A percentile compares a stretch with the other conserved stretches of the same genome.
Conservation (phyloP, 2,329 filamentous ascomycete genomes). For the Akanthomyces uredinophilus region DNA sequence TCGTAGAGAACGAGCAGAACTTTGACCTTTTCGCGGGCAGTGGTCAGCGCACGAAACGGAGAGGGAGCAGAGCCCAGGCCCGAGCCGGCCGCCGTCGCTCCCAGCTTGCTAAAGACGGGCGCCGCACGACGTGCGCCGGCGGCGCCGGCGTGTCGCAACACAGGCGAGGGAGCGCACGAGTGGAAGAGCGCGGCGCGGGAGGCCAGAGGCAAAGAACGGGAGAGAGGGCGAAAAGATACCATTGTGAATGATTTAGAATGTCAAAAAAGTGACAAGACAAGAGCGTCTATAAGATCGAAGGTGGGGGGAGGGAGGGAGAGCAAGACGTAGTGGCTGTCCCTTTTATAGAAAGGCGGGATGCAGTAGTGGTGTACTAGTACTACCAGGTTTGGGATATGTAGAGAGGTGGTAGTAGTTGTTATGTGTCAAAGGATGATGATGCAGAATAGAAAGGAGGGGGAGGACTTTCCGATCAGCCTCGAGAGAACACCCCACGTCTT, state of each 20-base stretch:
- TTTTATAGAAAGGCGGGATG: constrained; percentile 1
- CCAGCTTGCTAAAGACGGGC: constrained; percentile 32
- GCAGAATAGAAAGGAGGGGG: not conserved
- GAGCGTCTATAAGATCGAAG: not conserved
- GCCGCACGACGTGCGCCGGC: not conserved
- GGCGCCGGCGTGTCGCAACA: constrained; percentile 17
- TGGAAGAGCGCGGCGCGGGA: constrained; percentile 24
- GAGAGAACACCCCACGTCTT: constrained; percentile 4
- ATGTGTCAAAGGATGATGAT: constrained; percentile 13
- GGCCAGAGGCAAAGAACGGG: constrained; percentile 23
- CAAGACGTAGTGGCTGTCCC: not conserved
- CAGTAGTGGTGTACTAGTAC: not conserved
- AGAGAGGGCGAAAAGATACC: constrained; percentile 28
- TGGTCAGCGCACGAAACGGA: constrained; percentile 56
- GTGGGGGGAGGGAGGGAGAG: not conserved
- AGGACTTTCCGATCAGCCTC: not conserved
- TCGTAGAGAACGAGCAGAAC: constrained; percentile 93
- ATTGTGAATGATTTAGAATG: constrained; percentile 20
- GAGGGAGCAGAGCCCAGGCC: constrained; percentile 28
- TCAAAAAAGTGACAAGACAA: not conserved
- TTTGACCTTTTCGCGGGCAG: constrained; percentile 66
- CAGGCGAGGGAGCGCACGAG: constrained; percentile 19
- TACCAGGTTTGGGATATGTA: not conserved
- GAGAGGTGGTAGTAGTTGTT: not conserved
- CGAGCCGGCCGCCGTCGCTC: constrained; percentile 23